Conservation (phyloP, 345 rosid species). For the Adansonia digitata region DNA sequence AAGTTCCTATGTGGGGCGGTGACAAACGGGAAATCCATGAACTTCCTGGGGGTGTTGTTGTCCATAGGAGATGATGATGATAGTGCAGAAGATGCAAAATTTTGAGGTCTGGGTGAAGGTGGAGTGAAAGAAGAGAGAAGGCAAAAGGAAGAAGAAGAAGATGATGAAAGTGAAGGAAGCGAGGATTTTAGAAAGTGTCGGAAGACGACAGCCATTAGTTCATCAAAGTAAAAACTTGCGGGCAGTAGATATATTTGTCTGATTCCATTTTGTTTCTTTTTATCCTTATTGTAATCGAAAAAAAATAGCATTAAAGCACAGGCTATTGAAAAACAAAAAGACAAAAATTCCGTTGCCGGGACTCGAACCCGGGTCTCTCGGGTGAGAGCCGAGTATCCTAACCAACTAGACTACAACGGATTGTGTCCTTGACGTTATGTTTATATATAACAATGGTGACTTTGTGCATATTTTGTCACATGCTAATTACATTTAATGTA, state of each 20-base stretch:
- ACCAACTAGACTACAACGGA: conserved; percentile 56
- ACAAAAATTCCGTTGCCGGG: conserved; percentile 80
- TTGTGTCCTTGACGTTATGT: too few species aligned
- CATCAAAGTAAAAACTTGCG: not conserved
- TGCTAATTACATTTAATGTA: too few species aligned
- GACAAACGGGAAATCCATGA: conserved; percentile 62
- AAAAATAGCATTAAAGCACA: too few species aligned
- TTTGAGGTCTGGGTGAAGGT: not conserved
- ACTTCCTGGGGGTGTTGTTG: conserved; percentile 16
- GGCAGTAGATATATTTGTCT: not conserved
- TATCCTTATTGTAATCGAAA: too few species aligned
- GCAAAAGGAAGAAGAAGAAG: not conserved
- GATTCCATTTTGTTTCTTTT: too few species aligned
- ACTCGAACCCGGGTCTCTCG: conserved; percentile 65
- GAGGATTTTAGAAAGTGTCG: not conserved
- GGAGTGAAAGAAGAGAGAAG: not conserved
- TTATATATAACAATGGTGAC: too few species aligned
- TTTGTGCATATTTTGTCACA: too few species aligned
- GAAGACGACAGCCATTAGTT: conserved; percentile 1
- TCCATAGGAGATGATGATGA: conserved; percentile 30
- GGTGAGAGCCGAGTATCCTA: conserved; percentile 79
- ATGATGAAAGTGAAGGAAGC: not conserved
- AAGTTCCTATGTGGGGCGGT: conserved; percentile 44
- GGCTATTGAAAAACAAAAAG: too few species aligned
- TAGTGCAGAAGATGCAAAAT: not conserved